A percentile compares a stretch with the other conserved stretches of the same genome.
phyloP scores from a whole-genome alignment of 306 rosid species.

The Alnus glutinosa region DNA sequence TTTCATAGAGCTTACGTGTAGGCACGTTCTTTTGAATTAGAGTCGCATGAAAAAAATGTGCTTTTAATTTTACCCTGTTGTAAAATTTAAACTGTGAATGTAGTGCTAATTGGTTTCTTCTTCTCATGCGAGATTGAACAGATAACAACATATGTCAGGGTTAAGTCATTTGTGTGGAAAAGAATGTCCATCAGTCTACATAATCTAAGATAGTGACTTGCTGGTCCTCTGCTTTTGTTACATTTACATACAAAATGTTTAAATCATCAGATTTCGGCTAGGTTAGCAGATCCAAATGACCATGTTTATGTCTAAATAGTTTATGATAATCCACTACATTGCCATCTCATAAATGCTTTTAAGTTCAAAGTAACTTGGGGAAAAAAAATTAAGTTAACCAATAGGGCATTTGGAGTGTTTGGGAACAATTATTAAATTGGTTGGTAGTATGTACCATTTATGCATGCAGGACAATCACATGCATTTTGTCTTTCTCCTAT shows the following conservation, averaged over 20 bases:
- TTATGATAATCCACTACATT: neutral
- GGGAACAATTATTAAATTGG: neutral
- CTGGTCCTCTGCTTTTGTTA: neutral
- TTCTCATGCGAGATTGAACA: neutral
- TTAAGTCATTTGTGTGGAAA: neutral
- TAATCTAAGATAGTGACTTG: neutral
- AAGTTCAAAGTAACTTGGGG: neutral
- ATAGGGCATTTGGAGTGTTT: neutral
- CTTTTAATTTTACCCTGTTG: neutral
- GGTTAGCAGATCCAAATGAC: neutral
- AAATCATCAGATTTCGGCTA: slow-evolving; percentile 44
- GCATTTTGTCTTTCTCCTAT: neutral
- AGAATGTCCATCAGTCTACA: neutral
- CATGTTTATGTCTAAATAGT: neutral
- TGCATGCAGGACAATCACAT: neutral
- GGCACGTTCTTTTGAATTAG: neutral
- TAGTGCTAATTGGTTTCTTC: neutral
- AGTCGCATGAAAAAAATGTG: neutral
- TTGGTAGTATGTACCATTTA: neutral
- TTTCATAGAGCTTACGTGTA: too few species aligned
- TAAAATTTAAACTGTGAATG: neutral
- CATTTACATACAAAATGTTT: slow-evolving; percentile 11
- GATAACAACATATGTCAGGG: neutral
- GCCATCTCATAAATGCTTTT: neutral
- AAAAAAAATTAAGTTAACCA: neutral